phyloP scores from a whole-genome alignment of 2,329 filamentous ascomycete species.

The Colletotrichum horii region DNA sequence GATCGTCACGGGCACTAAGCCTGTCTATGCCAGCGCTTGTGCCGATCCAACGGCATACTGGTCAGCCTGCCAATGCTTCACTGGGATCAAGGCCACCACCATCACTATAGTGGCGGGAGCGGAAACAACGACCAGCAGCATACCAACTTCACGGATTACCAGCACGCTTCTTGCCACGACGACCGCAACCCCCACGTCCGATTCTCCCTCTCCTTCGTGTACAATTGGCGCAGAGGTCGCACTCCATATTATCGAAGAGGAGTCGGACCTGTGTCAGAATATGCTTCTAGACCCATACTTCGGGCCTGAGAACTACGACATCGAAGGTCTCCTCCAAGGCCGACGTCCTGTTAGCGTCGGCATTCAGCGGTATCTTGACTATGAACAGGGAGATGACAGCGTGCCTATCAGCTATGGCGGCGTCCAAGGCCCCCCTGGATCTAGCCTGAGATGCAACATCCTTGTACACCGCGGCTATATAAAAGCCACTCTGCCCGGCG shows the following conservation, averaged over 20 bases:
- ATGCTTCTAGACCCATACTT: neutral
- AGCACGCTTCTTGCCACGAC: neutral
- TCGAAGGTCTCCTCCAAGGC: neutral
- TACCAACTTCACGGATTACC: neutral
- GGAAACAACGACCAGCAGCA: neutral
- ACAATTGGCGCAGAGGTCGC: constrained; percentile 16
- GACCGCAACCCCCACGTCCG: neutral
- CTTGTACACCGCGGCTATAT: constrained; percentile 9
- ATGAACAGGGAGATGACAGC: neutral
- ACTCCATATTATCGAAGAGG: neutral
- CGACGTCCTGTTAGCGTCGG: neutral
- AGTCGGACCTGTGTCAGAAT: neutral
- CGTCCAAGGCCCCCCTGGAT: neutral
- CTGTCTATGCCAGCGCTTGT: constrained; percentile 23
- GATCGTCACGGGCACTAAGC: neutral
- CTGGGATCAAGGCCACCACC: constrained; percentile 16
- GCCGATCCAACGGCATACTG: constrained; percentile 18
- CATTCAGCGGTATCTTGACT: neutral
- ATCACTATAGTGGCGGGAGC: constrained; percentile 15
- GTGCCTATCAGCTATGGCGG: neutral
- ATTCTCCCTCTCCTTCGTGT: neutral
- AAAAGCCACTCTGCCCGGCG: neutral
- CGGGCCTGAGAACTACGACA: neutral
- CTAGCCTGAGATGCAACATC: neutral
- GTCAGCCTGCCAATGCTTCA: constrained; percentile 25